Conservation (phyloP, 2,329 filamentous ascomycete species). For the Rhytidhysteron rufulum region DNA sequence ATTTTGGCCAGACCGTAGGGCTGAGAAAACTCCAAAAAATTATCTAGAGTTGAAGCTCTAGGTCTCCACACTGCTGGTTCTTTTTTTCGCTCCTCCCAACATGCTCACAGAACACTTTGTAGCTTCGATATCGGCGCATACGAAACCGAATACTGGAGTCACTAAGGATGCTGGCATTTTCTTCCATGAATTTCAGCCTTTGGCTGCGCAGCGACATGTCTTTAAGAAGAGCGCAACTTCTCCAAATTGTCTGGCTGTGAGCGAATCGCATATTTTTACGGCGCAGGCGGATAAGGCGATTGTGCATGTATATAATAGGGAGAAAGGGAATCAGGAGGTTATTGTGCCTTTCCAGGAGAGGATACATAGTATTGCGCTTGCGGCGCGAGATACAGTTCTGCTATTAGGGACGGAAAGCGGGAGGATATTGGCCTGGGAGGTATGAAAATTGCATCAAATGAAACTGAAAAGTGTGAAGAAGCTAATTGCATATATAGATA, state of each 20-base stretch:
- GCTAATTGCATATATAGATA: conserved; percentile 45
- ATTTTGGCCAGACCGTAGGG: not conserved
- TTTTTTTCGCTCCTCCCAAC: conserved; percentile 3
- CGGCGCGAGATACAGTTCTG: conserved; percentile 64
- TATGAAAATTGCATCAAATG: conserved; percentile 38
- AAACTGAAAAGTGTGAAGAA: conserved; percentile 13
- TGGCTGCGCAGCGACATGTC: conserved; percentile 66
- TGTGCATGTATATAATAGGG: conserved; percentile 84
- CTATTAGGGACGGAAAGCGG: conserved; percentile 81
- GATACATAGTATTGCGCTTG: conserved; percentile 72
- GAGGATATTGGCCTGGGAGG: conserved; percentile 89
- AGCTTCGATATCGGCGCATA: conserved; percentile 43
- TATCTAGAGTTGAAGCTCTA: conserved; percentile 2
- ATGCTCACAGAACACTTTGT: conserved; percentile 52
- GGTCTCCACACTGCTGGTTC: no score
- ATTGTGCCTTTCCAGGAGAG: conserved; percentile 83
- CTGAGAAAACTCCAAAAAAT: conserved; percentile 3
- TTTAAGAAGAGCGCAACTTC: conserved; percentile 93
- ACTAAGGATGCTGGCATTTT: conserved; percentile 83
- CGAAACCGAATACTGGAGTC: conserved; percentile 44
- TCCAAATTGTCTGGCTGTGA: conserved; percentile 74
- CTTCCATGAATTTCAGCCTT: conserved; percentile 75
- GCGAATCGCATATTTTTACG: conserved; percentile 78
- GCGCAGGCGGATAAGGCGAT: conserved; percentile 90
- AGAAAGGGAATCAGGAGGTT: conserved; percentile 82